These are phyloP conservation scores for Acer saccharum DNA, from an alignment of 345 rosid species.

Conservation along the genomic window DNA sequence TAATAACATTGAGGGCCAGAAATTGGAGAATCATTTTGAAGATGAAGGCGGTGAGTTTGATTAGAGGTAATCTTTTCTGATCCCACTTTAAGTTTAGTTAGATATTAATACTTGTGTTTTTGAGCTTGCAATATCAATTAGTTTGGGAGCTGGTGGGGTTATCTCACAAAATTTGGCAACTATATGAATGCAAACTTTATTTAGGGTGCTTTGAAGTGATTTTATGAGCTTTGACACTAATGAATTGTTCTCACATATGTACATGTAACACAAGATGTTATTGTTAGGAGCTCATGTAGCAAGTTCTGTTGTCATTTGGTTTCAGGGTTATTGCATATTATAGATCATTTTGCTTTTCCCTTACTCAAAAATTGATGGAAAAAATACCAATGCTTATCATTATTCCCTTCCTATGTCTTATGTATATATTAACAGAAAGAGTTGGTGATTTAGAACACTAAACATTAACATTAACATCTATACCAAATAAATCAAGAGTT, in stretches of 20 bases:
- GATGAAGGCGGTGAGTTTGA: constrained; percentile 55
- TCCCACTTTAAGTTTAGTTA: neutral
- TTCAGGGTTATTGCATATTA: neutral
- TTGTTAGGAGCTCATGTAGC: no score
- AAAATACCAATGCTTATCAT: neutral
- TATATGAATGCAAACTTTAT: neutral
- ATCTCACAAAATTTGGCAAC: neutral
- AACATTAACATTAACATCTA: no score
- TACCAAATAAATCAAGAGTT: no score
- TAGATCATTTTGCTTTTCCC: neutral
- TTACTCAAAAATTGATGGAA: neutral
- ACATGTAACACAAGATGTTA: neutral
- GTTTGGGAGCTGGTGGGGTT: neutral
- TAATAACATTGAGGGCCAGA: constrained; percentile 44
- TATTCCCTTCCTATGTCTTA: neutral
- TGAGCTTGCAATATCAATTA: neutral
- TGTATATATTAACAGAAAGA: no score
- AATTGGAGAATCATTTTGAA: constrained; percentile 56
- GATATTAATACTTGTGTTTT: no score
- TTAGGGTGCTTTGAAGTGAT: neutral
- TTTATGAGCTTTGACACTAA: neutral
- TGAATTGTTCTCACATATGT: neutral
- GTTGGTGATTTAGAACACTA: no score
- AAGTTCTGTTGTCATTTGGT: no score
- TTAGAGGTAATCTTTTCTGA: constrained; percentile 50